phyloP scores from a whole-genome alignment of 495 filamentous ascomycete genomes.

The Lindgomyces ingoldianus region DNA sequence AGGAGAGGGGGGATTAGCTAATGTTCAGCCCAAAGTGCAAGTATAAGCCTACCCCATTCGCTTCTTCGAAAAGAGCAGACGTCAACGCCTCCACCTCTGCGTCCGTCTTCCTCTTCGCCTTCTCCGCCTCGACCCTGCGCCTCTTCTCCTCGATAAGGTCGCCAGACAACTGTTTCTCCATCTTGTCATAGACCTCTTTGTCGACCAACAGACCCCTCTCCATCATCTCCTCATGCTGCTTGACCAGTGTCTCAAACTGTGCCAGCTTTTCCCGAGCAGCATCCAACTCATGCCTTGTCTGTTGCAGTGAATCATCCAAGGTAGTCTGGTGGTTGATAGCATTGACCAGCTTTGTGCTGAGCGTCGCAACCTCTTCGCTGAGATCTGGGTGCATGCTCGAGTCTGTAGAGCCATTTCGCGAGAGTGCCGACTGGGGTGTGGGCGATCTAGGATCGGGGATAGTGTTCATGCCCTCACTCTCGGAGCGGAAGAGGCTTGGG shows the following conservation, averaged over 20 bases:
- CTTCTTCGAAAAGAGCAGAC: slow-evolving; percentile 89
- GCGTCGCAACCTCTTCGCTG: slow-evolving; percentile 81
- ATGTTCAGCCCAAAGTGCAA: not conserved
- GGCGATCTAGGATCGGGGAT: slow-evolving; percentile 40
- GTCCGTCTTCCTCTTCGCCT: slow-evolving; percentile 72
- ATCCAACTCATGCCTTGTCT: slow-evolving; percentile 80
- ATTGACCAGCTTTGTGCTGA: slow-evolving; percentile 93
- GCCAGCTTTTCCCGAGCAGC: slow-evolving; percentile 66
- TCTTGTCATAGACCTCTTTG: slow-evolving; percentile 66
- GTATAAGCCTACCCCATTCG: slow-evolving; percentile 65
- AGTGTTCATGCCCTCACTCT: slow-evolving; percentile 39
- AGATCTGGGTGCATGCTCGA: slow-evolving; percentile 66
- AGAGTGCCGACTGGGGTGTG: slow-evolving; percentile 22
- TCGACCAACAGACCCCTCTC: slow-evolving; percentile 69
- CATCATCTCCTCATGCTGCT: slow-evolving; percentile 72
- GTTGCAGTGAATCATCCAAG: slow-evolving; percentile 83
- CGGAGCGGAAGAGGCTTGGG: slow-evolving; percentile 1
- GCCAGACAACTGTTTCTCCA: slow-evolving; percentile 67
- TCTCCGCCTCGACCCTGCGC: slow-evolving; percentile 61
- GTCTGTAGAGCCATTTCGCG: slow-evolving; percentile 33
- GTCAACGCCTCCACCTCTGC: slow-evolving; percentile 87
- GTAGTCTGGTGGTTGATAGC: slow-evolving; percentile 96
- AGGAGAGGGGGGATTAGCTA: slow-evolving; percentile 14
- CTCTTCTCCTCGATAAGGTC: slow-evolving; percentile 65
- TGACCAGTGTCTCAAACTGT: slow-evolving; percentile 65